A percentile compares a stretch with the other conserved stretches of the same genome.
These are phyloP conservation scores for Endotrypanum monterogeii DNA, from an alignment of 208 protist species.

Conservation along the genomic window DNA sequence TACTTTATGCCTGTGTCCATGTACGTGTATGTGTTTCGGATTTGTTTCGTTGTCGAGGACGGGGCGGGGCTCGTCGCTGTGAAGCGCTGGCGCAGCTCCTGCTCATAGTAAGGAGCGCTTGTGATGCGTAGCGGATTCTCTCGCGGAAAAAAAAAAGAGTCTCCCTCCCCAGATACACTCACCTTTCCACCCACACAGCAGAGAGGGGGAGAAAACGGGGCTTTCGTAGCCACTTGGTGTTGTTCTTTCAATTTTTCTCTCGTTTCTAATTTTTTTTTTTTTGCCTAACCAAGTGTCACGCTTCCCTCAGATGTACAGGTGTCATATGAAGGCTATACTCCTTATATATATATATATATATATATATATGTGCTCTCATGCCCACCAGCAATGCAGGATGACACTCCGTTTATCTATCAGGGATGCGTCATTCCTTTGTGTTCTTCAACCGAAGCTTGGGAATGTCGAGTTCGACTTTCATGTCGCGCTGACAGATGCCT, in stretches of 20 bases:
- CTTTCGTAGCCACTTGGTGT: neutral
- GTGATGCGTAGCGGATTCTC: neutral
- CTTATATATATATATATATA: neutral
- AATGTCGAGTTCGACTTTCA: too few species aligned
- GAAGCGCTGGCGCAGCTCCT: neutral
- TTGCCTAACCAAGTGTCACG: neutral
- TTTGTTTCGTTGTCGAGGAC: too few species aligned
- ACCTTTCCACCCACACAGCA: neutral
- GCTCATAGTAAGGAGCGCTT: neutral
- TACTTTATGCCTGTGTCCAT: neutral
- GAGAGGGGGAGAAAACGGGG: neutral
- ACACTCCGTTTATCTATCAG: neutral
- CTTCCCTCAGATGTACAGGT: constrained; percentile 4
- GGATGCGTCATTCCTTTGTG: neutral
- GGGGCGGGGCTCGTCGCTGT: neutral
- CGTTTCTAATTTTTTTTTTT: neutral
- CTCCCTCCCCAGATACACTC: neutral
- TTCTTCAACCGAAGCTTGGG: neutral
- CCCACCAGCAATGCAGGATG: neutral
- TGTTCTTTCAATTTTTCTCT: constrained; percentile 12
- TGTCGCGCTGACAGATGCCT: too few species aligned
- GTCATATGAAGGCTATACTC: neutral
- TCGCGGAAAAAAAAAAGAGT: too few species aligned
- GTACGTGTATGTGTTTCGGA: neutral
- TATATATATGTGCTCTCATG: neutral